These are phyloP conservation scores for Moesziomyces sp. DNA, from an alignment of 1,284 basidiomycete species.

Conservation along the genomic window DNA sequence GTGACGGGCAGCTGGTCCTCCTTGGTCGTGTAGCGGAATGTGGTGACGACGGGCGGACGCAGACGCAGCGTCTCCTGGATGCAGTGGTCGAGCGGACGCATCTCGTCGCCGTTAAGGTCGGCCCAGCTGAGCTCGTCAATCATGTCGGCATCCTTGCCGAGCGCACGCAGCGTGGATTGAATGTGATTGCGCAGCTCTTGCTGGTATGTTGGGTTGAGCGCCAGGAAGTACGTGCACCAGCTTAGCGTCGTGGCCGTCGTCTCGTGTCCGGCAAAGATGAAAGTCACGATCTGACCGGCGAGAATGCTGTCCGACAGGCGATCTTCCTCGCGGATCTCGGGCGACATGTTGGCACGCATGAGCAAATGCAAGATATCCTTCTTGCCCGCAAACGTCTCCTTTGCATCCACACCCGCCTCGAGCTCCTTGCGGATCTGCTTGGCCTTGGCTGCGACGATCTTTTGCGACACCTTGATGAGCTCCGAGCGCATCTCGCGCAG, in stretches of 20 bases:
- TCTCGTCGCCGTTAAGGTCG: conserved; percentile 47
- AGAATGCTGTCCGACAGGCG: conserved; percentile 46
- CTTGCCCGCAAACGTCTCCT: conserved; percentile 44
- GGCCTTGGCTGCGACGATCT: conserved; percentile 38
- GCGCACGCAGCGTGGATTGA: conserved; percentile 10
- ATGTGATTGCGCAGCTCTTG: conserved; percentile 47
- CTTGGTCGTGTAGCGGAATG: conserved; percentile 50
- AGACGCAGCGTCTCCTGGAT: conserved; percentile 60
- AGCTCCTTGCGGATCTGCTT: conserved; percentile 48
- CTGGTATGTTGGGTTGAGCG: conserved; percentile 50
- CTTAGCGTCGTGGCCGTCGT: conserved; percentile 54
- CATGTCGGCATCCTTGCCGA: conserved; percentile 45
- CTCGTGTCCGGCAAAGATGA: conserved; percentile 66
- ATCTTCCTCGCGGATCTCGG: conserved; percentile 38
- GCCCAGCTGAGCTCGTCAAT: conserved; percentile 45
- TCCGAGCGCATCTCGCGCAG: conserved; percentile 46
- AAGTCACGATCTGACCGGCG: conserved; percentile 59
- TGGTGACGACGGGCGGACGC: conserved; percentile 51
- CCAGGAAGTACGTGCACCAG: conserved; percentile 60
- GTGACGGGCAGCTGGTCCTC: conserved; percentile 61
- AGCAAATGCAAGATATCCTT: conserved; percentile 52
- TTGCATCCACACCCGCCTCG: conserved; percentile 37
- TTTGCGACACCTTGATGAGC: conserved; percentile 37
- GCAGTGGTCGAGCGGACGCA: conserved; percentile 57
- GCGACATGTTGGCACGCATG: conserved; percentile 52